phyloP scores from a whole-genome alignment of 2,329 filamentous ascomycete species.

The Davidsoniella virescens region DNA sequence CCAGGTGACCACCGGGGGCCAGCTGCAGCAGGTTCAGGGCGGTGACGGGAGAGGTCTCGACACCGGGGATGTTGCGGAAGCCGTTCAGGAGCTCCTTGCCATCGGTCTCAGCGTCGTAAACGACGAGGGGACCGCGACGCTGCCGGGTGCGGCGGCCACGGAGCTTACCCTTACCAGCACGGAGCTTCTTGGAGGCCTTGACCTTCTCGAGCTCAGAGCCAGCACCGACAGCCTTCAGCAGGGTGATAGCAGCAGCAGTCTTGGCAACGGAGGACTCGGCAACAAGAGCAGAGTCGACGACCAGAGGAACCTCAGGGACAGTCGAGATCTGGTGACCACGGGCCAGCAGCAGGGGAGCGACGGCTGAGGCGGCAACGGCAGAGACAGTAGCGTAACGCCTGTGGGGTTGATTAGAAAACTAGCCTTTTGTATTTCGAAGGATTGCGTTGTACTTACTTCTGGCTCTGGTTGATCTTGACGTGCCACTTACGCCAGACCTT shows the following conservation, averaged over 20 bases:
- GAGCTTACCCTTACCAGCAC: conserved; percentile 97
- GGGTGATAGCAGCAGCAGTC: conserved; percentile 72
- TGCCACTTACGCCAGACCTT: conserved; percentile 99
- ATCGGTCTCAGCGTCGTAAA: conserved; percentile 92
- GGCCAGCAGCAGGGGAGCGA: conserved; percentile 85
- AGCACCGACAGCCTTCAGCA: conserved; percentile 84
- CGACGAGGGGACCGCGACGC: conserved; percentile 91
- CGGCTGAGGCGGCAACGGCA: conserved; percentile 89
- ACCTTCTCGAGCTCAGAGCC: conserved; percentile 88
- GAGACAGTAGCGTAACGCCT: conserved; percentile 97
- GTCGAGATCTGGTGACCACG: conserved; percentile 89
- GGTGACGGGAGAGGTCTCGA: conserved; percentile 90
- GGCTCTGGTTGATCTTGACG: conserved; percentile 98
- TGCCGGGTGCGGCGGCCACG: conserved; percentile 92
- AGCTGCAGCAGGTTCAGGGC: conserved; percentile 97
- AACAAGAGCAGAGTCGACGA: conserved; percentile 84
- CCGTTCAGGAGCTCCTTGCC: conserved; percentile 85
- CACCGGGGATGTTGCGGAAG: conserved; percentile 98
- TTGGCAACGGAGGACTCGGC: conserved; percentile 63
- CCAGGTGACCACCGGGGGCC: conserved; percentile 94
- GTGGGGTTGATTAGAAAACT: conserved; percentile 16
- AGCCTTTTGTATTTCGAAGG: neutral
- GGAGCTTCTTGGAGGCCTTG: conserved; percentile 88
- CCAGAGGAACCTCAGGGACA: conserved; percentile 92
- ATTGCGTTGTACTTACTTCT: conserved; percentile 51